Base-by-base conservation (phyloP, 345 rosid genomes). In the Erucastrum elatum region DNA sequence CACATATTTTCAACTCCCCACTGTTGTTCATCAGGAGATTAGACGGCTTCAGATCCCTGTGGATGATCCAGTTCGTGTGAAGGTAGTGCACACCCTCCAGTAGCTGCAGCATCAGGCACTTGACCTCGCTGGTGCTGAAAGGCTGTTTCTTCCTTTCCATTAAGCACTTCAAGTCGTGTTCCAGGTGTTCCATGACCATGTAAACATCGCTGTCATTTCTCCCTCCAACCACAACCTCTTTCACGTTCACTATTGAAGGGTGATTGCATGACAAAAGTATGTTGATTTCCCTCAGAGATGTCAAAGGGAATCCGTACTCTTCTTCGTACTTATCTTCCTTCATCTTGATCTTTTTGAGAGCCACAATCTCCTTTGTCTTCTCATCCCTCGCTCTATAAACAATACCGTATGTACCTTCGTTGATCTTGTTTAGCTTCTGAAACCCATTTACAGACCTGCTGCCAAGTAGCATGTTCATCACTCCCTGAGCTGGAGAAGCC, bases 111-210 rank as follows among this genome's bases (percentile, higher is more conserved):
- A 92, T 88, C 88, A 94, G 71, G 71, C 97, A 90, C 83, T 94
- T 90, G 72, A 94, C 93, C 82, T 92, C 97, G 81, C 97, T 92
- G 58, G 89, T 88, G 76, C 95, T 92, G 37, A 92, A 92, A 34
- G 92, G 90, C 44, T 78, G 88, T 76, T 92, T 90, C 91, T 81
- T 90, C 34, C 72, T 71, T 37, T 87, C 91, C 91, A 90, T 87
- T 67, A 92, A 53, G 34, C 86, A 88, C 85, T 85, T 89, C 12
- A 92, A 85, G 78, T 94, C 97, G 37, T 94, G 94, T 73, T 94
- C 95, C 86, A 92, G 87, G 84, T 86, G 89, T 76, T 94, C 98
- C 98, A 94, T 94, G 35, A 88, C 98, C 97, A 92, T 88, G 77
- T 80, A 94, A 80, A 94, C 87, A 77, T 81, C 84, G 41, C 15